Evolutionary conservation across 169 alveolate species (phyloP).

Genomic region (Perkinsus olseni): DNA sequence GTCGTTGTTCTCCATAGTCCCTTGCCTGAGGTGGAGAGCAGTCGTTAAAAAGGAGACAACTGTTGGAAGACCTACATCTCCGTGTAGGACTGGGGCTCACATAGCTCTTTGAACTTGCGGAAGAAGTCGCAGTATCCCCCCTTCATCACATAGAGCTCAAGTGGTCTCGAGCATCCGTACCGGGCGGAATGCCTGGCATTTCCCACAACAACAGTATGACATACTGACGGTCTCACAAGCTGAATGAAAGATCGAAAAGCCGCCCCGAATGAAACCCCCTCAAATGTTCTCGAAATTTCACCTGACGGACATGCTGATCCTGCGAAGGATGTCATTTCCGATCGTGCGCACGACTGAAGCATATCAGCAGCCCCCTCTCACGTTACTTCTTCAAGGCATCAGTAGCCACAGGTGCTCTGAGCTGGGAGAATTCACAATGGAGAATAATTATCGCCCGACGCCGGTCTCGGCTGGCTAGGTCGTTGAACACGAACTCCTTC

Average conservation of each 20-base stretch:
- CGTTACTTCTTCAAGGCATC: constrained; percentile 7
- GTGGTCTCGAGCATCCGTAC: not conserved
- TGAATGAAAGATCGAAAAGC: not conserved
- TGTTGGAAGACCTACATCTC: not conserved
- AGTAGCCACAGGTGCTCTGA: constrained; percentile 15
- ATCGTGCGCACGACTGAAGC: too few relatives aligned
- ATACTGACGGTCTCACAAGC: not conserved
- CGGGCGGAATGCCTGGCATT: not conserved
- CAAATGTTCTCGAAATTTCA: not conserved
- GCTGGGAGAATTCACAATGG: constrained; percentile 25
- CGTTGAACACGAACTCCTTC: not conserved
- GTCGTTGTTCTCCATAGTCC: not conserved
- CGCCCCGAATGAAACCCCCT: not conserved
- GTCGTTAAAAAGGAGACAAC: not conserved
- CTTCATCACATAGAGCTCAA: constrained; percentile 16
- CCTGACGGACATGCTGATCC: not conserved
- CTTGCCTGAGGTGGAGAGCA: not conserved
- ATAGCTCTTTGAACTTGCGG: not conserved
- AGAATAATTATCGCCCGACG: constrained; percentile 11
- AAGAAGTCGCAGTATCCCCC: constrained; percentile 25
- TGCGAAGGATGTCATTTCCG: too few relatives aligned
- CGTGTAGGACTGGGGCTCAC: constrained; percentile 12
- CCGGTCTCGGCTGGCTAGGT: constrained; percentile 9
- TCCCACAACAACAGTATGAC: not conserved
- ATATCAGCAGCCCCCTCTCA: too few relatives aligned